Percentiles rank a stretch among this genome's conserved stretches.
Conservation (phyloP, 2,329 filamentous ascomycete species). For the Xylariomycetidae sp. region DNA sequence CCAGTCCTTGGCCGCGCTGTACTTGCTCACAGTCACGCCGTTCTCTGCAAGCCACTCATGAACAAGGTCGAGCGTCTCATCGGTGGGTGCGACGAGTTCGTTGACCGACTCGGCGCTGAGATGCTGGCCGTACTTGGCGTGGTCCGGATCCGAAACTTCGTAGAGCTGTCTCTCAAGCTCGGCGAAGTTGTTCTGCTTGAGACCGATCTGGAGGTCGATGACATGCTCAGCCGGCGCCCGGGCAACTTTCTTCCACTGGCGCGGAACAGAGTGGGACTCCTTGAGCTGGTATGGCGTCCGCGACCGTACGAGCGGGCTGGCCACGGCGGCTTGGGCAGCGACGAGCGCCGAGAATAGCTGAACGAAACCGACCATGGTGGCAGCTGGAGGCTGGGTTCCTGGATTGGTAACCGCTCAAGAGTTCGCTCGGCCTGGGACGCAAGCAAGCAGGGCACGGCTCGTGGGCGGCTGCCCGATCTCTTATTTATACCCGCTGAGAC, state of each 20-base stretch:
- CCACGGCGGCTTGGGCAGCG: constrained; percentile 17
- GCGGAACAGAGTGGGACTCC: constrained; percentile 47
- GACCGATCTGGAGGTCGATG: constrained; percentile 50
- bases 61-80: constrained; percentile 45
- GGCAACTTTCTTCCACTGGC: constrained; percentile 41
- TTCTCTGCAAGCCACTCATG: constrained; percentile 50
- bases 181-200: constrained; percentile 51
- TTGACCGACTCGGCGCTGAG: constrained; percentile 45
- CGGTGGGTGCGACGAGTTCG: constrained; percentile 45
- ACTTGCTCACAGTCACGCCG: constrained; percentile 37
- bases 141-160: constrained; percentile 44
- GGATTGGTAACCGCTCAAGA: no score
- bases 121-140: constrained; percentile 49
- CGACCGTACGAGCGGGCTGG: constrained; percentile 19
- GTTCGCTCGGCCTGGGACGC: no score
- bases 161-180: constrained; percentile 49
- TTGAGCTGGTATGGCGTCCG: constrained; percentile 37
- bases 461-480: no score
- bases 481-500: no score
- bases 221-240: constrained; percentile 40
- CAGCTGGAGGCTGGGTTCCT: no score
- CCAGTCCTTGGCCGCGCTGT: constrained; percentile 52
- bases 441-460: no score
- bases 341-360: constrained; percentile 21
- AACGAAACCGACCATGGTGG: constrained; percentile 19